Conservation (phyloP, 345 rosid genomes). For the Salix suchowensis region DNA sequence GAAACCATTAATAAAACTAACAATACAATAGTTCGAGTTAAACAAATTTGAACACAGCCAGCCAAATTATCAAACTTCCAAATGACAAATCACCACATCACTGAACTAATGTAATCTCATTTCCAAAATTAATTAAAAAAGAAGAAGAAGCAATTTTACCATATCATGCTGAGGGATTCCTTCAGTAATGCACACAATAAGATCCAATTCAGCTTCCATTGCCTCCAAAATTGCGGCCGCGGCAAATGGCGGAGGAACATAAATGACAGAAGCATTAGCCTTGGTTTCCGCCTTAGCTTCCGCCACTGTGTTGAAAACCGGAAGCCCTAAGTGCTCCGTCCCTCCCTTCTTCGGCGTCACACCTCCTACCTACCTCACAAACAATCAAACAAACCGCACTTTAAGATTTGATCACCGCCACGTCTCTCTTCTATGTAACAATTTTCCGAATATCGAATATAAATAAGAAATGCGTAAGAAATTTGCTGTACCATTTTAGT, state of each 20-base stretch:
- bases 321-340: constrained; percentile 91
- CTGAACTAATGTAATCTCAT: not conserved
- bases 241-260: constrained; percentile 96
- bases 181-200: constrained; percentile 87
- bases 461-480: not conserved
- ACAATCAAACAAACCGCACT: not conserved
- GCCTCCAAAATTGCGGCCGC: constrained; percentile 98
- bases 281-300: constrained; percentile 94
- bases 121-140: not conserved
- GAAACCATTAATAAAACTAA: not conserved
- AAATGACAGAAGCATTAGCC: constrained; percentile 91
- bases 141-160: constrained; percentile 33
- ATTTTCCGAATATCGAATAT: too few species aligned
- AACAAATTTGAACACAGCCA: too few species aligned
- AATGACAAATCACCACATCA: not conserved
- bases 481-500: constrained; percentile 66
- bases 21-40: too few species aligned
- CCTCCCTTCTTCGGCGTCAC: constrained; percentile 99
- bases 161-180: constrained; percentile 98
- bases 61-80: not conserved
- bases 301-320: constrained; percentile 85
- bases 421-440: too few species aligned
- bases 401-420: not conserved
- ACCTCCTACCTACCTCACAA: constrained; percentile 68
- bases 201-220: constrained; percentile 82